Evolutionary conservation across 495 filamentous ascomycete genomes (phyloP).

Genomic region (Penicillium simplicissimum): DNA sequence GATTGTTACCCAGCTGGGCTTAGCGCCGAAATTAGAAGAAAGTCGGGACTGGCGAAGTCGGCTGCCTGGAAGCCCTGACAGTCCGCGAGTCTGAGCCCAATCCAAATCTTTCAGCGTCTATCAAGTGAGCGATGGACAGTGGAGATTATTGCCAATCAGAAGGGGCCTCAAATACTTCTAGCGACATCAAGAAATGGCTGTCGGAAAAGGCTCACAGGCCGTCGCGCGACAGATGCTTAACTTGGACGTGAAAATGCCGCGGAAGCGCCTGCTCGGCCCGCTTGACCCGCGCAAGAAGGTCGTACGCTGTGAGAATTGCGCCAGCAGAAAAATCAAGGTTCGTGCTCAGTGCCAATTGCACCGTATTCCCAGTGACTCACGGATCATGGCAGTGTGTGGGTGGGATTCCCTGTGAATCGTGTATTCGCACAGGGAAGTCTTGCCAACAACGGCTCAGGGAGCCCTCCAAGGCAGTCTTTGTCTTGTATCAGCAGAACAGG

Average conservation of each 20-base stretch:
- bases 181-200: not conserved
- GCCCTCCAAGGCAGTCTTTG: not conserved
- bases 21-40: not conserved
- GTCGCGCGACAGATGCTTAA: not conserved
- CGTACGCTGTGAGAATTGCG: not conserved
- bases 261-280: not conserved
- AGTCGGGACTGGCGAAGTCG: not conserved
- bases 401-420: not conserved
- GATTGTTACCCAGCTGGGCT: not conserved
- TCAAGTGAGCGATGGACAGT: not conserved
- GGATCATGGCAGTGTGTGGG: not conserved
- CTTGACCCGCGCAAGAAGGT: constrained; percentile 1
- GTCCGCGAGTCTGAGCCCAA: no score
- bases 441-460: not conserved
- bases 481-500: not conserved
- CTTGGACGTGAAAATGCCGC: not conserved
- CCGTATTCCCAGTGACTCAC: not conserved
- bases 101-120: no score
- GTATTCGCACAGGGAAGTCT: not conserved
- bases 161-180: not conserved
- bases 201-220: not conserved
- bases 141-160: not conserved
- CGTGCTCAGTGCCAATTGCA: no score
- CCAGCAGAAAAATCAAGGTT: not conserved
- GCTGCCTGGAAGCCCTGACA: not conserved